Conservation (phyloP, 2,329 filamentous ascomycete genomes). For the Microsporum canis region DNA sequence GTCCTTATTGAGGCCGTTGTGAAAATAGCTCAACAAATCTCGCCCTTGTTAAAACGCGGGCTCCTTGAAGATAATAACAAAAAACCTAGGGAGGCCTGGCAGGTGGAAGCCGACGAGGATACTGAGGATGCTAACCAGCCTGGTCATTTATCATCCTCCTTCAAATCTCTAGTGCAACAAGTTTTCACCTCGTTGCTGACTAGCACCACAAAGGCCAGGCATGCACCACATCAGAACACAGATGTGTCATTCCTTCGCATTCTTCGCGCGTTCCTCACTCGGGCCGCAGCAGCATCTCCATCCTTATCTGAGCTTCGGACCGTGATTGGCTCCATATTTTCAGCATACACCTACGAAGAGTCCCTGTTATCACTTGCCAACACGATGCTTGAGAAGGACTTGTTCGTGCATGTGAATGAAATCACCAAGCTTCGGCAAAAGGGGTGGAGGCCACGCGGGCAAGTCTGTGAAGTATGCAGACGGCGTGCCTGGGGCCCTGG, state of each 20-base stretch:
- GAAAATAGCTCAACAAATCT: constrained; percentile 51
- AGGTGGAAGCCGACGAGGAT: not conserved
- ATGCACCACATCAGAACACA: constrained; percentile 26
- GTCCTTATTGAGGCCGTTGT: constrained; percentile 54
- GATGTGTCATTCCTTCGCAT: constrained; percentile 79
- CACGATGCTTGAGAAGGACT: constrained; percentile 72
- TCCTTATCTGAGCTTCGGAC: constrained; percentile 75
- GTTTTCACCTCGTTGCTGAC: constrained; percentile 74
- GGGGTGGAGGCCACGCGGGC: constrained; percentile 80
- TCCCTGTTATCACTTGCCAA: constrained; percentile 78
- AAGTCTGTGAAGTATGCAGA: constrained; percentile 78
- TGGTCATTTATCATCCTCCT: constrained; percentile 49
- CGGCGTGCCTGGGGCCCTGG: constrained; percentile 81
- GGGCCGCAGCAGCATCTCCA: constrained; percentile 69
- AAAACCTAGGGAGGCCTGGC: not conserved
- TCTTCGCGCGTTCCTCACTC: constrained; percentile 73
- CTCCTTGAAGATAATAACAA: not conserved
- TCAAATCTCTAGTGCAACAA: constrained; percentile 75
- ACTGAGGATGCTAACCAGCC: not conserved
- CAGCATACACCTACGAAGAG: constrained; percentile 90
- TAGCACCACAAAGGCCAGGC: constrained; percentile 30
- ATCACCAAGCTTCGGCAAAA: constrained; percentile 63
- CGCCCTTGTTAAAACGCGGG: constrained; percentile 15
- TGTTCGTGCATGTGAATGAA: constrained; percentile 71
- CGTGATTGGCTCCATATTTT: constrained; percentile 80